Base-by-base conservation (phyloP, 345 rosid genomes). In the Microcos paniculata region DNA sequence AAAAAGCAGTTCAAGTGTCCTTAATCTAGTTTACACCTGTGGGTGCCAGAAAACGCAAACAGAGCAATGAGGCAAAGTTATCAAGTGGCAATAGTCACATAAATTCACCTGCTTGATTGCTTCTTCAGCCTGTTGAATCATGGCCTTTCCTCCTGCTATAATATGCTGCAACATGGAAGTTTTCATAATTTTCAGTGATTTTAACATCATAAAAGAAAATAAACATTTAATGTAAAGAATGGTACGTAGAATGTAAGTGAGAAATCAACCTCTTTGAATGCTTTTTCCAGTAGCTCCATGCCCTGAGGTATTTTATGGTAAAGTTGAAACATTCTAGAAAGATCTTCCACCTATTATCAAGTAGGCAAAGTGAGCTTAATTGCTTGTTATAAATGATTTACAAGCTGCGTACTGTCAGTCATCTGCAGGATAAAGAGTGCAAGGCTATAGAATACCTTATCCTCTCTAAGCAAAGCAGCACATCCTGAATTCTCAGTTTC, bases 111-210 rank as follows among this genome's bases (percentile, higher is more conserved):
- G 63, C 33, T 72, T 82, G 71, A 79, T 75, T 57, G 82, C 80
- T 64, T 84, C 86, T 48, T 87, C 90, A 70, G 83, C 82, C 62
- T 69, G 90, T 61, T 75, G 75, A 23, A 87, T 78, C 80, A 84
- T 70, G 63, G 79, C 80, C 18, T 79, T 79, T 4, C 85, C 86
- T 76, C 84, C 81, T 57, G 71, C 80, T 26, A 75, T 71, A 46
- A 84, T 73, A 43, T 84, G 87, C 84, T 84, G 82, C 74, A 48
- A 48, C 53, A 10, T 48, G 53, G 9, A 48, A 48, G 16, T 48
- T 48, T 48, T 16, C 14, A 16, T 10, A 11, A 48, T 11, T 48
- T 11, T 16, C 53, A 48, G 53, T 48, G 3, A 48, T 10, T 7
- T 3, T 11, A 48, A 48, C 14, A 48, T 48, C 3, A 48, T 35